Evolutionary conservation across 495 filamentous ascomycete species (phyloP), one percentile per base, ranked within the genome.

Genomic region (Aspergillus affinis): DNA sequence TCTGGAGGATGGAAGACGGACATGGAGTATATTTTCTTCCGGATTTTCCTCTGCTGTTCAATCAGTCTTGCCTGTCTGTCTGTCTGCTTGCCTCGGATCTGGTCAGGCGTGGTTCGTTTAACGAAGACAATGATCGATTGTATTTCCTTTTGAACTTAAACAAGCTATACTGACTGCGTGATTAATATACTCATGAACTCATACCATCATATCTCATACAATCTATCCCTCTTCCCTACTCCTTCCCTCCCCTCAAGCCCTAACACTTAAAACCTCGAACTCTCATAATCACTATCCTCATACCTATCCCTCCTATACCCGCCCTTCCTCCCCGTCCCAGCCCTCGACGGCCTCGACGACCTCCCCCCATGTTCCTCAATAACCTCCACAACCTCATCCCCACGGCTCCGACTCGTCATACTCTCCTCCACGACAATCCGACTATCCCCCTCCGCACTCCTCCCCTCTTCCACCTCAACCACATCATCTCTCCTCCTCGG

Each of bases 351-450:
- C 10, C 30, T 26, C 6, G 15, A n/a, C 51, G 12, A 57, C 26
- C 19, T 18, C 57, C 15, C 17, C 44, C 20, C 41, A 48, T 70
- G 62, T 60, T 75, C 74, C 57, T 75, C 74, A 63, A 71, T 55
- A 19, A 72, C 69, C 66, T 72, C 68, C 6, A 73, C 54, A 1
- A 69, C 48, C 61, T 74, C 72, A 7, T 68, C 71, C 30, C 68
- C 75, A 4, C 13, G 36, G 15, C 36, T 41, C 13, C 55, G 36
- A 53, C 48, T 48, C 47, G 51, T 48, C 23, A 64, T 53, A 23
- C 59, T 53, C 45, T 57, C 60, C 50, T 57, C 60, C 17, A 62
- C 60, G 13, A 67, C 60, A 23, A 67, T 60, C 18, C 36, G 54
- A 30, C 46, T 27, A 2, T 18, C 26, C 5, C 30, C 48, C 9